phyloP scores from a whole-genome alignment of 2,329 filamentous ascomycete species.

The Teratosphaeria nubilosa region DNA sequence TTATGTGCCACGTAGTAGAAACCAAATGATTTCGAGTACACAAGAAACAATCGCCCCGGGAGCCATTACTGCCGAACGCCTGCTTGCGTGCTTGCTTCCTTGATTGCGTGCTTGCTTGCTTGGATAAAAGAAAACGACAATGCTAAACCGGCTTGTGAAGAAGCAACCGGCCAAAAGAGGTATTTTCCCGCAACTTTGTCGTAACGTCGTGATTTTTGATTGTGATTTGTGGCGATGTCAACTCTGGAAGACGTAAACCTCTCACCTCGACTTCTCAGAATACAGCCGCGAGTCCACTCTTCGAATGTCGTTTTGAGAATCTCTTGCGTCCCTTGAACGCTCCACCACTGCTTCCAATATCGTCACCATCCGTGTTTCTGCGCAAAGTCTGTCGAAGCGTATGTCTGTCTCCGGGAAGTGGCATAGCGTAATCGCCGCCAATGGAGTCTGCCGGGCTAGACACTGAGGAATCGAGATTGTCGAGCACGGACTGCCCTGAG shows the following conservation, averaged over 20 bases:
- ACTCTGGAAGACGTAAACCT: too few relatives aligned
- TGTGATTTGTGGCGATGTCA: neutral
- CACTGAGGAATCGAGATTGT: neutral
- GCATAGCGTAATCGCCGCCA: slow-evolving; percentile 40
- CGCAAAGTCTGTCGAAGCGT: slow-evolving; percentile 26
- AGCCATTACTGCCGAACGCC: neutral
- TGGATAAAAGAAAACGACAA: neutral
- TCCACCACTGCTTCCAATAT: slow-evolving; percentile 27
- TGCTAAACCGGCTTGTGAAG: neutral
- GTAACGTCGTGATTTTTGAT: slow-evolving; percentile 1
- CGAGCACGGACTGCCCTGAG: slow-evolving; percentile 27
- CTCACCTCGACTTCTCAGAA: slow-evolving; percentile 46
- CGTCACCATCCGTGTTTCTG: slow-evolving; percentile 28
- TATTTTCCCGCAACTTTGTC: neutral
- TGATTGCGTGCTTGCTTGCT: neutral
- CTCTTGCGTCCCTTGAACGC: slow-evolving; percentile 51
- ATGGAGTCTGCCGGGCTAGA: neutral
- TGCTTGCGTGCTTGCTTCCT: neutral
- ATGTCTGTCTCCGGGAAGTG: slow-evolving; percentile 17
- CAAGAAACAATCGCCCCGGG: neutral
- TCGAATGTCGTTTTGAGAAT: slow-evolving; percentile 89
- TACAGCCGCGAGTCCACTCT: slow-evolving; percentile 82
- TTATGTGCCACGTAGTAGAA: neutral
- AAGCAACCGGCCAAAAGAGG: neutral
- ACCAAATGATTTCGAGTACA: neutral